Percentiles rank a stretch among this genome's conserved stretches.
These are phyloP conservation scores for Mycena alexandri DNA, from an alignment of 768 basidiomycete species.

Conservation along the genomic window DNA sequence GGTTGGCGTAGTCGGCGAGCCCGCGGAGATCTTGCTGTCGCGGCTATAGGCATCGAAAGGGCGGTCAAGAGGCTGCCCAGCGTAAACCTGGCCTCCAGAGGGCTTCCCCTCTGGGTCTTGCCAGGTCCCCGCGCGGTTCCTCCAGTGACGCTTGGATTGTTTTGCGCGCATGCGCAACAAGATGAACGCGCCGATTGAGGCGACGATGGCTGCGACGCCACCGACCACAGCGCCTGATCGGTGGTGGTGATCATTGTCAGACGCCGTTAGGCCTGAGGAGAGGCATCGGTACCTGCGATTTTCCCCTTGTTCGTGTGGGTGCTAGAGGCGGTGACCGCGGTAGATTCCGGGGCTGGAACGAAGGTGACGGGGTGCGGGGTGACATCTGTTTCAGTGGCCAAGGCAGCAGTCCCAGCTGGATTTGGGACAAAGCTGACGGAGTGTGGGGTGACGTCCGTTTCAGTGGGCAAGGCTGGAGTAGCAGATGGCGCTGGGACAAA, in stretches of 20 bases:
- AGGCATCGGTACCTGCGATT: constrained; percentile 14
- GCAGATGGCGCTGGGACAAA: background rate
- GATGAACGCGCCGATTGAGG: constrained; percentile 14
- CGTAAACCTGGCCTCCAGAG: constrained; percentile 41
- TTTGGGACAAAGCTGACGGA: background rate
- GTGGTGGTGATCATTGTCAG: too few species aligned
- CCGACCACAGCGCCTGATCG: constrained; percentile 18
- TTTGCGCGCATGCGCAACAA: constrained; percentile 24
- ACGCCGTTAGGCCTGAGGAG: too few species aligned
- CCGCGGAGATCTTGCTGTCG: constrained; percentile 30
- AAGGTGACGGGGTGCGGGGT: background rate
- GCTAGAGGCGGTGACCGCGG: background rate
- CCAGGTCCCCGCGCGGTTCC: constrained; percentile 30
- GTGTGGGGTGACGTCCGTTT: constrained; percentile 11
- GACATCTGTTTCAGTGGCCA: too few species aligned
- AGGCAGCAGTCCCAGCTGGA: constrained; percentile 2
- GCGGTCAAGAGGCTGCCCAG: constrained; percentile 32
- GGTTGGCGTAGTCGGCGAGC: constrained; percentile 20
- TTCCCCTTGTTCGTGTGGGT: constrained; percentile 18
- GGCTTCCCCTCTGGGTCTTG: constrained; percentile 37
- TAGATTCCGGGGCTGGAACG: background rate
- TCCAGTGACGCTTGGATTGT: constrained; percentile 32
- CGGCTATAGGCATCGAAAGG: constrained; percentile 38
- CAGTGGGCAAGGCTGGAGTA: constrained; percentile 3
- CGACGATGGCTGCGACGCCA: constrained; percentile 22